Evolutionary conservation across 305 asterid species (phyloP).

Genomic region (Fraxinus greggii): DNA sequence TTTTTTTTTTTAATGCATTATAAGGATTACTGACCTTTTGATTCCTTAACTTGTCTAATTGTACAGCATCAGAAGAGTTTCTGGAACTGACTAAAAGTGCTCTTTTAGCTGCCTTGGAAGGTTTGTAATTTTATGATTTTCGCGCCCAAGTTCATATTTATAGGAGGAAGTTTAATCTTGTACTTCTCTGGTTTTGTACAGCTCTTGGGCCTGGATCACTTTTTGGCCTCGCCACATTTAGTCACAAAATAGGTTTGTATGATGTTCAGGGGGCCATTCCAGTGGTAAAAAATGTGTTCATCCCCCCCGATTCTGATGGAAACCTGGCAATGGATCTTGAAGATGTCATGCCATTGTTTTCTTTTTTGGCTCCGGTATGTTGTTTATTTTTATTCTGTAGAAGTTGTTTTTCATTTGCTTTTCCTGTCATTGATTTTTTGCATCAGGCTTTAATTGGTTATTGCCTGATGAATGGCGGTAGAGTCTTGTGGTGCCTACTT

Average conservation of each 20-base stretch:
- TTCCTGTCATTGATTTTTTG: constrained; percentile 10
- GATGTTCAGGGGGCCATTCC: constrained; percentile 99
- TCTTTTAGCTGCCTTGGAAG: constrained; percentile 95
- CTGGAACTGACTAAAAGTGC: constrained; percentile 95
- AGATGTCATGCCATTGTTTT: constrained; percentile 93
- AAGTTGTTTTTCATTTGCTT: constrained; percentile 11
- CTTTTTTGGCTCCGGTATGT: constrained; percentile 94
- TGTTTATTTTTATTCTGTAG: constrained; percentile 15
- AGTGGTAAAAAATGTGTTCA: constrained; percentile 87
- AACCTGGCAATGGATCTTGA: constrained; percentile 75
- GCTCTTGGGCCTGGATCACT: constrained; percentile 97
- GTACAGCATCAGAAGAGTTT: constrained; percentile 95
- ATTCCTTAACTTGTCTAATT: constrained; percentile 29
- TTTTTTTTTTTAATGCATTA: constrained; percentile 4
- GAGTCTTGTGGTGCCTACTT: not conserved
- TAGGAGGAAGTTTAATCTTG: constrained; percentile 20
- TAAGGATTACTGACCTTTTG: constrained; percentile 26
- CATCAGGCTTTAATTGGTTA: not conserved
- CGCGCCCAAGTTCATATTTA: constrained; percentile 16
- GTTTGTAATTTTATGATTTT: constrained; percentile 39
- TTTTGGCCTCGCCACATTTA: constrained; percentile 95
- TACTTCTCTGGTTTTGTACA: constrained; percentile 40
- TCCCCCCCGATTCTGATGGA: constrained; percentile 74
- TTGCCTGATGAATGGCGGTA: not conserved
- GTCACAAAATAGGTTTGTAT: constrained; percentile 94